phyloP scores from a whole-genome alignment of 352 stramenopile species.

The Phytophthora pinifolia region DNA sequence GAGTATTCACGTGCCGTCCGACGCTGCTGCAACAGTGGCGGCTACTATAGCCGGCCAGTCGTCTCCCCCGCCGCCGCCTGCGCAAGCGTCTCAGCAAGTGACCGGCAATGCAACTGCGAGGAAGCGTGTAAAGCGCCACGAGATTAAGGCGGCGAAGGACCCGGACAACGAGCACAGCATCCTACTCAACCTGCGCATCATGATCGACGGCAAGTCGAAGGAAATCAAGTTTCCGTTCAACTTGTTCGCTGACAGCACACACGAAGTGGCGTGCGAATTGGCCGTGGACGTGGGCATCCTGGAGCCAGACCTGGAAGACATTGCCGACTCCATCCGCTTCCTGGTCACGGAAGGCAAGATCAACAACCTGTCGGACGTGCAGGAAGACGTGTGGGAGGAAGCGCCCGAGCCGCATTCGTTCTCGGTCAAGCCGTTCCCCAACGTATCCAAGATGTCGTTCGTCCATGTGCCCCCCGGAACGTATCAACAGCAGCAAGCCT shows the following conservation, averaged over 20 bases:
- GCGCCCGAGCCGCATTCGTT: constrained; percentile 82
- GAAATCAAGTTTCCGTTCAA: constrained; percentile 97
- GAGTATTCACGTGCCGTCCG: constrained; percentile 32
- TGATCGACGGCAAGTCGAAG: constrained; percentile 92
- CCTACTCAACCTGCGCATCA: constrained; percentile 89
- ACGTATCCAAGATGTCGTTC: constrained; percentile 83
- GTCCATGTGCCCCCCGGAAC: constrained; percentile 31
- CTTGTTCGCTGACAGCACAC: constrained; percentile 92
- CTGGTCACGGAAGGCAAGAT: constrained; percentile 86
- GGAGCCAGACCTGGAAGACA: constrained; percentile 92
- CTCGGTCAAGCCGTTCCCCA: constrained; percentile 71
- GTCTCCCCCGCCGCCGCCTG: constrained; percentile 7
- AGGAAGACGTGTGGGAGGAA: constrained; percentile 87
- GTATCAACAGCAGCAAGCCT: constrained; percentile 33
- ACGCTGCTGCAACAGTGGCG: constrained; percentile 16
- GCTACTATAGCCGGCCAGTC: constrained; percentile 14
- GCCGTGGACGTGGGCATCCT: constrained; percentile 93
- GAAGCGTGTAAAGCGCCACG: constrained; percentile 75
- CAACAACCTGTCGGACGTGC: constrained; percentile 76
- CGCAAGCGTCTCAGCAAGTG: constrained; percentile 4
- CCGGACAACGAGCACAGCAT: constrained; percentile 83
- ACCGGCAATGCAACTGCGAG: constrained; percentile 16
- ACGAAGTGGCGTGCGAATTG: constrained; percentile 95
- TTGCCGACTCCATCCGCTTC: constrained; percentile 93
- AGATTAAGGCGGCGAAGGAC: constrained; percentile 83